phyloP scores from a whole-genome alignment of 208 protist genomes.

The Trichomonas tenax region DNA sequence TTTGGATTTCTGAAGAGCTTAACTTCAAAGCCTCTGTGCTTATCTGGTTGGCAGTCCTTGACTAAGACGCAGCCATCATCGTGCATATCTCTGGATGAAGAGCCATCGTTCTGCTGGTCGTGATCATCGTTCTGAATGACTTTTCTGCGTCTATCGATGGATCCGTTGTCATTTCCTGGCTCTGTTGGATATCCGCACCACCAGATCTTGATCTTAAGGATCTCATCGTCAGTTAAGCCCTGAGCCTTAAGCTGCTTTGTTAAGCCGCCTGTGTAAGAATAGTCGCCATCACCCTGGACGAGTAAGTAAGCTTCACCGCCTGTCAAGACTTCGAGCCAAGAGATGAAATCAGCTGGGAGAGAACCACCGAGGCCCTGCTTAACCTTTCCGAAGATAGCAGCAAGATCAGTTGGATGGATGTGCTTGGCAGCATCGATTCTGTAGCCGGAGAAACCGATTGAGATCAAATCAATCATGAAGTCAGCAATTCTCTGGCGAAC shows the following conservation, averaged over 20 bases:
- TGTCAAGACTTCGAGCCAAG: constrained; percentile 46
- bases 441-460: constrained; percentile 39
- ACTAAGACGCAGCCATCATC: constrained; percentile 43
- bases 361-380: constrained; percentile 41
- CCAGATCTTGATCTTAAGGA: constrained; percentile 56
- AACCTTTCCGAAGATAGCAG: constrained; percentile 46
- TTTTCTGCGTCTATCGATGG: neutral
- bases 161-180: neutral
- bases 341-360: constrained; percentile 46
- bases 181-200: constrained; percentile 43
- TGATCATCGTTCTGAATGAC: constrained; percentile 54
- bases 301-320: constrained; percentile 45
- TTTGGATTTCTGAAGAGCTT: constrained; percentile 43
- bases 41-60: constrained; percentile 29
- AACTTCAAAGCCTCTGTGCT: constrained; percentile 44
- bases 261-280: constrained; percentile 41
- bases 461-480: constrained; percentile 42
- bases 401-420: constrained; percentile 45
- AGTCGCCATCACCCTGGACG: constrained; percentile 35
- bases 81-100: constrained; percentile 48
- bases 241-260: constrained; percentile 9
- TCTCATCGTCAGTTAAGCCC: constrained; percentile 39
- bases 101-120: constrained; percentile 47
- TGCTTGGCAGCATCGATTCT: constrained; percentile 52
- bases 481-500: constrained; percentile 50